Evolutionary conservation across 2,329 filamentous ascomycete species (phyloP).

Genomic region (Fusarium heterosporum): DNA sequence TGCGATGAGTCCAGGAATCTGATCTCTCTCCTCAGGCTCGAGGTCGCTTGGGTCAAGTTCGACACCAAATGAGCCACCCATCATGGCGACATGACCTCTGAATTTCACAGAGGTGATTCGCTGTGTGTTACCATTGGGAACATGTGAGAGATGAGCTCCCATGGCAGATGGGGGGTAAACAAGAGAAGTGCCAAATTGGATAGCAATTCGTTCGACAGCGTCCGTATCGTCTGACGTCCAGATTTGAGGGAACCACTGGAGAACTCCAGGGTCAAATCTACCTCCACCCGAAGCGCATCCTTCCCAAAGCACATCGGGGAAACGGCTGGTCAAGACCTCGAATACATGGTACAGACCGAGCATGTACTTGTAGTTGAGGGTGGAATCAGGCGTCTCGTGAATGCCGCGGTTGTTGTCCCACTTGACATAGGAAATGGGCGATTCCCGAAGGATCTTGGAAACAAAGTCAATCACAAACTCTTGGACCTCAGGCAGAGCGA

Average conservation of each 20-base stretch:
- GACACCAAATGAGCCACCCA: constrained; percentile 76
- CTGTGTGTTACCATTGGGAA: constrained; percentile 68
- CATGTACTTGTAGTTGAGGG: constrained; percentile 69
- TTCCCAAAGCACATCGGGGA: constrained; percentile 73
- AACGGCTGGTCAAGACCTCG: constrained; percentile 67
- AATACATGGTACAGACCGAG: constrained; percentile 74
- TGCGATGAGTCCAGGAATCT: constrained; percentile 65
- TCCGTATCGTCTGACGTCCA: constrained; percentile 77
- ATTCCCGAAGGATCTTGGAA: constrained; percentile 64
- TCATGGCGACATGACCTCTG: constrained; percentile 74
- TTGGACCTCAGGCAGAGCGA: constrained; percentile 71
- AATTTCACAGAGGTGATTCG: constrained; percentile 68
- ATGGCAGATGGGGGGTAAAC: constrained; percentile 72
- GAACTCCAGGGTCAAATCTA: constrained; percentile 71
- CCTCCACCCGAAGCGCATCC: constrained; percentile 74
- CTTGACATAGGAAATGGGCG: constrained; percentile 70
- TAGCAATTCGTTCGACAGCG: constrained; percentile 68
- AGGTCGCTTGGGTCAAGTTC: constrained; percentile 70
- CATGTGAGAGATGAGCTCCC: constrained; percentile 73
- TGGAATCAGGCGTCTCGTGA: constrained; percentile 67
- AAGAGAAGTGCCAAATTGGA: constrained; percentile 73
- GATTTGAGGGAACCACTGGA: constrained; percentile 73
- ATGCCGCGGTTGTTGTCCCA: constrained; percentile 77
- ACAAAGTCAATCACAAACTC: constrained; percentile 70
- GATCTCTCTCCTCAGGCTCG: constrained; percentile 60